A percentile compares a stretch with the other conserved stretches of the same genome.
Conservation (phyloP, 1,284 basidiomycete genomes). For the Mycena sp. region DNA sequence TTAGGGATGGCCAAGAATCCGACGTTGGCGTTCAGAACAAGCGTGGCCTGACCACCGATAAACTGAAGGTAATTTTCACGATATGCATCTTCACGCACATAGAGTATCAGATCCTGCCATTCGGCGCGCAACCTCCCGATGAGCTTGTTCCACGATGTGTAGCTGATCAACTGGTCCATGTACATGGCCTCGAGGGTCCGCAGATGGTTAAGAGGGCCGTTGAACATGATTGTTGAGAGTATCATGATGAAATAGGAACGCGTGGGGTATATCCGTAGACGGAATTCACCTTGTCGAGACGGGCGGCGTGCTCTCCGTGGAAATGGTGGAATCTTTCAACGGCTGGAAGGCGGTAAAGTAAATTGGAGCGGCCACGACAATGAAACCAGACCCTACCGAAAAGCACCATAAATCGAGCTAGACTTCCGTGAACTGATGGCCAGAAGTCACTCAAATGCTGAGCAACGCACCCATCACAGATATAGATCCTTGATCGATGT, state of each 20-base stretch:
- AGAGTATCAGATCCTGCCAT: slow-evolving; percentile 3
- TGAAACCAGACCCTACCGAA: not conserved
- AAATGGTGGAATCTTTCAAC: not conserved
- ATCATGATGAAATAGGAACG: not conserved
- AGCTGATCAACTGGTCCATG: not conserved
- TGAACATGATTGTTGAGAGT: not conserved
- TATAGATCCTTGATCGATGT: not conserved
- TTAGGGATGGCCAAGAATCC: not conserved
- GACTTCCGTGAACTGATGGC: no score
- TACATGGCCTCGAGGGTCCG: not conserved
- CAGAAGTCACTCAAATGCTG: not conserved
- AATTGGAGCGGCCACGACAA: not conserved
- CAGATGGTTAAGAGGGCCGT: not conserved
- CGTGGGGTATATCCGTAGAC: not conserved
- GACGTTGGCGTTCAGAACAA: slow-evolving; percentile 5
- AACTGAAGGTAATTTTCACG: not conserved
- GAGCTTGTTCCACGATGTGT: not conserved
- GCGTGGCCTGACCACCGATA: not conserved
- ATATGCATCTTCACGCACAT: not conserved
- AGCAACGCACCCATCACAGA: not conserved
- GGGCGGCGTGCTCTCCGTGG: not conserved
- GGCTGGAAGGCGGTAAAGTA: not conserved
- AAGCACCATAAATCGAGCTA: not conserved
- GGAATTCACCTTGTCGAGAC: not conserved
- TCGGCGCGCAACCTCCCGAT: not conserved